These are phyloP conservation scores for Sideroxylon spinosum DNA, from an alignment of 179 eudicot species.

Conservation along the genomic window DNA sequence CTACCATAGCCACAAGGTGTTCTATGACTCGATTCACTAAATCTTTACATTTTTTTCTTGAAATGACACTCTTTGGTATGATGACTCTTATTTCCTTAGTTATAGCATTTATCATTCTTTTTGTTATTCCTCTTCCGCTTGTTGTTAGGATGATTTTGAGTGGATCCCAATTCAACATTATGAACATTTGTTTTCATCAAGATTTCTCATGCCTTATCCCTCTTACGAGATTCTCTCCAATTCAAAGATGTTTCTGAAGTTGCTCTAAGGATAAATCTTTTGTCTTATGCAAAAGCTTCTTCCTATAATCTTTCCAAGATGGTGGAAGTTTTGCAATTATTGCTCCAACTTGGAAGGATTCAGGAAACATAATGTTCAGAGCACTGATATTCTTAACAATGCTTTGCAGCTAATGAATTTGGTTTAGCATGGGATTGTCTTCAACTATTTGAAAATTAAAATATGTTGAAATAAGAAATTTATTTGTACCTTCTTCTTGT, in stretches of 20 bases:
- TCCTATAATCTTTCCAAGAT: neutral
- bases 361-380: neutral
- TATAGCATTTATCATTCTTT: neutral
- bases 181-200: neutral
- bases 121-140: neutral
- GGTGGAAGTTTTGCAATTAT: neutral
- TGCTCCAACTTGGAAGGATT: neutral
- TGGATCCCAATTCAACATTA: neutral
- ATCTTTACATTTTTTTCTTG: neutral
- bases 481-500: neutral
- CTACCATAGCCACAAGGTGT: neutral
- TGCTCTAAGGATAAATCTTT: neutral
- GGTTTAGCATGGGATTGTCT: neutral
- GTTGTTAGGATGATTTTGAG: neutral
- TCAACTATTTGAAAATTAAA: neutral
- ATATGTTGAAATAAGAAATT: neutral
- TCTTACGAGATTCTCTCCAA: neutral
- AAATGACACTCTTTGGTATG: neutral
- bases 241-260: neutral
- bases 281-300: neutral
- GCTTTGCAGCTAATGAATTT: neutral
- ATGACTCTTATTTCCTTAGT: neutral
- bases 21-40: neutral
- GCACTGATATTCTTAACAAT: neutral
- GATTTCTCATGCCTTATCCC: neutral